Base-by-base conservation (phyloP, 2,329 filamentous ascomycete species). In the Penicillium italicum region DNA sequence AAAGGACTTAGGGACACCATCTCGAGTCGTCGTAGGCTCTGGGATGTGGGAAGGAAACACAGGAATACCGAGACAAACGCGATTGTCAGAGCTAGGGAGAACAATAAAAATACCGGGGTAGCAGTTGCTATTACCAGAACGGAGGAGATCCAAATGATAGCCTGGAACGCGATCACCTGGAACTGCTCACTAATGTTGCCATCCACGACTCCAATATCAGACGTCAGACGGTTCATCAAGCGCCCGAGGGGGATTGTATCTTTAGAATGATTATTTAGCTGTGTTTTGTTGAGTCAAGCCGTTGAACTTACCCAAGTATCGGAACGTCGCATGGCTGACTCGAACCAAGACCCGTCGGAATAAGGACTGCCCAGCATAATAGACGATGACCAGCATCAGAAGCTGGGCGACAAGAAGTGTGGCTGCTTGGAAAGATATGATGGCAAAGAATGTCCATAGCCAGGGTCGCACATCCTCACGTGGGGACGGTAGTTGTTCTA, bases 181-280 rank as follows among this genome's bases (percentile, higher is more conserved):
- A 96, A 84, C 12, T 90, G 86, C 10, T 79, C 76, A 45, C 89
- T 88, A 64, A 96, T 89, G n/a, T 89, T 87, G 0, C 91, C 91
- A 66, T 97, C 92, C 0, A 96, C 83, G 47, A 90, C 92, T 28
- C 89, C 89, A 74, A 96, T 94, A 66, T 97, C 91, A 1, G 90
- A 90, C 0, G 91, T 96, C 57, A 97, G 80, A 8, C 92, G 84
- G 70, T 97, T 97, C 89, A 96, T 96, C 58, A 97, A 77, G 44
- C 92, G 85, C 0, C 92, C 92, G 0, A 95, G 86, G 0, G 92
- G 92, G 0, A 92, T 96, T 4, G 90, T 85, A 69, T 97, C 92
- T 75, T 30, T 0, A 22, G 10, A 43, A 6, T 8, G 4, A 26
- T n/a, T 5, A 1, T 6, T 54, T 38, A 54, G 38, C 18, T 30